Percentiles rank a stretch among this genome's conserved stretches.
Evolutionary conservation across 345 rosid genomes (phyloP).

Genomic region (Rhizophora mangle): DNA sequence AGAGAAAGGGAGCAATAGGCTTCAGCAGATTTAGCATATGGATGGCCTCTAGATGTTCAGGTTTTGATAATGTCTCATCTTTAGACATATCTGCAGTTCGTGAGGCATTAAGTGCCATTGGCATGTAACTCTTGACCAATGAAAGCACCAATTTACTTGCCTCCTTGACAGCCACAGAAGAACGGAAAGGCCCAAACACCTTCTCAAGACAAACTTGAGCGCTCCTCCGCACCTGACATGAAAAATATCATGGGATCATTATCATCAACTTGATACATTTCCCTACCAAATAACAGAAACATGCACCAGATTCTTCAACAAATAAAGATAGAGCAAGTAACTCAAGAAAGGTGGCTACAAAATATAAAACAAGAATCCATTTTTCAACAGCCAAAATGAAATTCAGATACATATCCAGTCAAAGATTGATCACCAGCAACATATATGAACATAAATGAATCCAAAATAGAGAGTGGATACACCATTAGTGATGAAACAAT

Average conservation of each 20-base stretch:
- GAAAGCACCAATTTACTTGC: conserved; percentile 58
- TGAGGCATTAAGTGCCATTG: conserved; percentile 22
- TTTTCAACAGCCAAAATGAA: too few relatives aligned
- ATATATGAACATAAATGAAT: too few relatives aligned
- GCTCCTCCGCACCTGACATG: conserved; percentile 65
- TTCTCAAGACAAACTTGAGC: conserved; percentile 78
- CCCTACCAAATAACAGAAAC: too few relatives aligned
- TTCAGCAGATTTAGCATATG: conserved; percentile 71
- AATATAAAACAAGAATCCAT: too few relatives aligned
- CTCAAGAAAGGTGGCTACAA: too few relatives aligned
- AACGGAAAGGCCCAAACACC: conserved; percentile 43
- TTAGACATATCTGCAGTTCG: conserved; percentile 41
- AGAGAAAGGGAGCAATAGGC: conserved; percentile 47
- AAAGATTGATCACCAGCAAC: too few relatives aligned
- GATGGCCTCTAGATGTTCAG: conserved; percentile 59
- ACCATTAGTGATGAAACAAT: conserved; percentile 1
- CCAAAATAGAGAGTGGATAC: neutral
- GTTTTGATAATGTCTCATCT: conserved; percentile 36
- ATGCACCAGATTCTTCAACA: too few relatives aligned
- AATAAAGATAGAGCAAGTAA: too few relatives aligned
- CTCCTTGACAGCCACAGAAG: conserved; percentile 47
- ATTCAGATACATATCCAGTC: too few relatives aligned
- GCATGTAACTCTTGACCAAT: conserved; percentile 36
- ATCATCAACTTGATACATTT: too few relatives aligned
- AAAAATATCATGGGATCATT: too few relatives aligned